A percentile compares a stretch with the other conserved stretches of the same genome.
Conservation (phyloP, 805 yeast species). For the Pichia deserticola region DNA sequence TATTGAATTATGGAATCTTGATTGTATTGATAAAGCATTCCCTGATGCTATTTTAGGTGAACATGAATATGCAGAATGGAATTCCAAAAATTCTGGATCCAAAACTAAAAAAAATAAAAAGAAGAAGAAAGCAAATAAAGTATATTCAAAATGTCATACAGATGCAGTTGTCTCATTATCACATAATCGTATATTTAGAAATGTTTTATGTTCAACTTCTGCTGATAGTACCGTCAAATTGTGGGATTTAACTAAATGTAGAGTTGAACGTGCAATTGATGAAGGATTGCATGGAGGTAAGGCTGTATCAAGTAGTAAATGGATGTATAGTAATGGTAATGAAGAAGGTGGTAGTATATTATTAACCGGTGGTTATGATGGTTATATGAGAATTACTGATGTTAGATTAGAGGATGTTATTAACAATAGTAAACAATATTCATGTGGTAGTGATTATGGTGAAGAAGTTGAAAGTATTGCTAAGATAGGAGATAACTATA, state of each 20-base stretch:
- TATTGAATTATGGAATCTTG: slow-evolving; percentile 95
- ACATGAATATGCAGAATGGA: slow-evolving; percentile 33
- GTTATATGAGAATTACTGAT: slow-evolving; percentile 74
- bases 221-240: slow-evolving; percentile 92
- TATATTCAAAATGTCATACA: slow-evolving; percentile 66
- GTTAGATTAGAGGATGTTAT: slow-evolving; percentile 64
- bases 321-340: slow-evolving; percentile 51
- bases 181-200: slow-evolving; percentile 74
- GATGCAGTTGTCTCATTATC: slow-evolving; percentile 89
- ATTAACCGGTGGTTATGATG: slow-evolving; percentile 90
- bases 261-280: slow-evolving; percentile 71
- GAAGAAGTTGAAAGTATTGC: slow-evolving; percentile 81
- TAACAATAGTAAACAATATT: slow-evolving; percentile 56
- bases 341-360: slow-evolving; percentile 53
- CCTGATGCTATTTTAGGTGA: slow-evolving; percentile 92
- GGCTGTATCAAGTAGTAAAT: slow-evolving; percentile 76
- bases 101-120: slow-evolving; percentile 39
- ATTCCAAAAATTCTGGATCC: slow-evolving; percentile 14
- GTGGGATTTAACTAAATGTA: slow-evolving; percentile 80
- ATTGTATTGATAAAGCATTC: slow-evolving; percentile 85
- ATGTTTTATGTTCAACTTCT: slow-evolving; percentile 86
- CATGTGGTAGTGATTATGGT: slow-evolving; percentile 36
- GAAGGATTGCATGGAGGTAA: slow-evolving; percentile 62
- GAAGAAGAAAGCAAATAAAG: slow-evolving; percentile 38
- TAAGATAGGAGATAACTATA: slow-evolving; percentile 53